phyloP scores from a whole-genome alignment of 371 early-diverging fungal species.

The Mucor racemosus region DNA sequence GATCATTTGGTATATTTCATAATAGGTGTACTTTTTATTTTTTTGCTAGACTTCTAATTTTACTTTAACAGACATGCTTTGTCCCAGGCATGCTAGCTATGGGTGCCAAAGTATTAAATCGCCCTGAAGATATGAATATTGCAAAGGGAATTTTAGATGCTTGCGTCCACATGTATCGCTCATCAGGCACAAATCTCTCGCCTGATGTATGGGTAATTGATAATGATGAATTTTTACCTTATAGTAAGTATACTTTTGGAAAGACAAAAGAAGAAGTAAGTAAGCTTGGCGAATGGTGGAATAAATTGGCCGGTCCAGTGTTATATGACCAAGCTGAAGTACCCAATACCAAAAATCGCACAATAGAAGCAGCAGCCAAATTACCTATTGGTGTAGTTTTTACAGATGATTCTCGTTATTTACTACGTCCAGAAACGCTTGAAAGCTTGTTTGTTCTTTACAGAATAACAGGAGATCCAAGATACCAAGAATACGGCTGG shows the following conservation, averaged over 20 bases:
- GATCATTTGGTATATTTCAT: constrained; percentile 50
- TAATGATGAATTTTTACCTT: background rate
- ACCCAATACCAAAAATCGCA: background rate
- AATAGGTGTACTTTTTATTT: constrained; percentile 15
- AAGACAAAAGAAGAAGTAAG: background rate
- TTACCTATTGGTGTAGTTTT: background rate
- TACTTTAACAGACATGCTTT: constrained; percentile 59
- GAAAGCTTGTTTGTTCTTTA: constrained; percentile 77
- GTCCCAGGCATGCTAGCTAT: constrained; percentile 77
- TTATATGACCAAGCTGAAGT: background rate
- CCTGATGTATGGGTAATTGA: constrained; percentile 55
- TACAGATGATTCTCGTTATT: constrained; percentile 8
- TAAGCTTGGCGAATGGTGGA: background rate
- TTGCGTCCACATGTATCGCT: constrained; percentile 67
- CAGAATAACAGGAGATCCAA: constrained; percentile 71
- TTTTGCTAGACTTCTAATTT: constrained; percentile 25
- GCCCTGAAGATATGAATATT: constrained; percentile 49
- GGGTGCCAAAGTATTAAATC: constrained; percentile 57
- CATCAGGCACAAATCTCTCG: constrained; percentile 57
- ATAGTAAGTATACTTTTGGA: background rate
- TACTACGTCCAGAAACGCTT: constrained; percentile 62
- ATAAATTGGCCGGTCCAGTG: background rate
- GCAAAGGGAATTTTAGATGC: constrained; percentile 59
- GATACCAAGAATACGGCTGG: constrained; percentile 67
- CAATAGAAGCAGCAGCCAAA: background rate